Percentiles rank a stretch among this genome's conserved stretches.
Evolutionary conservation across 345 rosid genomes (phyloP).

Genomic region (Acer yangbiense): DNA sequence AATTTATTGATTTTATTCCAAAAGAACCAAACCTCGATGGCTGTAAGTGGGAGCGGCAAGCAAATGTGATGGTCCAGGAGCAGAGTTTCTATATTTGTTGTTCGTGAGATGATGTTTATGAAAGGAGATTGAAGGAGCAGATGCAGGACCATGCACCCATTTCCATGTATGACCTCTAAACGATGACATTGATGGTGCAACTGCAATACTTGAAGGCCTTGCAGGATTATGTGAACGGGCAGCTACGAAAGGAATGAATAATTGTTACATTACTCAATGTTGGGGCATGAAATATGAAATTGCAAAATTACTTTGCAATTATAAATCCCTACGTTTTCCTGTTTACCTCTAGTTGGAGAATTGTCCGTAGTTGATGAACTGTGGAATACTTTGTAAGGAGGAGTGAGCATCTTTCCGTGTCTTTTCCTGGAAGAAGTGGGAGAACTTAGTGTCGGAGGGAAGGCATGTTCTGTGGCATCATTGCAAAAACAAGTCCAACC

Average conservation of each 20-base stretch:
- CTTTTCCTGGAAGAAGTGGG: slow-evolving; percentile 29
- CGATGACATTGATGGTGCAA: slow-evolving; percentile 46
- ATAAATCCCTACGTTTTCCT: slow-evolving; percentile 10
- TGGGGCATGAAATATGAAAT: background rate
- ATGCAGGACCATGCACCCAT: slow-evolving; percentile 32
- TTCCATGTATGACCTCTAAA: slow-evolving; percentile 25
- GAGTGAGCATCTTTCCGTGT: slow-evolving; percentile 28
- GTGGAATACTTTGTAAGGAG: slow-evolving; percentile 23
- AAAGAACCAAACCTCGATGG: slow-evolving; percentile 32
- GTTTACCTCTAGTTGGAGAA: slow-evolving; percentile 36
- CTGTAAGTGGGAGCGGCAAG: slow-evolving; percentile 27
- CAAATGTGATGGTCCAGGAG: slow-evolving; percentile 31
- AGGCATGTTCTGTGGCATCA: slow-evolving; percentile 34
- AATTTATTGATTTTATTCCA: background rate
- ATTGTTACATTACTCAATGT: slow-evolving; percentile 10
- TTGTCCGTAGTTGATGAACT: slow-evolving; percentile 24
- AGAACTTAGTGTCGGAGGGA: slow-evolving; percentile 27
- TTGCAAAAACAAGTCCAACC: slow-evolving; percentile 10
- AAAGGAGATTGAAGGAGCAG: slow-evolving; percentile 33
- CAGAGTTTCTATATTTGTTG: slow-evolving; percentile 24
- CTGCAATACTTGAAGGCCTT: slow-evolving; percentile 52
- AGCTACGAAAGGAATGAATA: slow-evolving; percentile 33
- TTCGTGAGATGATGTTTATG: slow-evolving; percentile 36
- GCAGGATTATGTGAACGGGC: slow-evolving; percentile 26
- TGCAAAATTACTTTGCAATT: background rate